These are phyloP conservation scores for Apiotrichum sp. DNA, from an alignment of 1,284 basidiomycete genomes.

Conservation along the genomic window DNA sequence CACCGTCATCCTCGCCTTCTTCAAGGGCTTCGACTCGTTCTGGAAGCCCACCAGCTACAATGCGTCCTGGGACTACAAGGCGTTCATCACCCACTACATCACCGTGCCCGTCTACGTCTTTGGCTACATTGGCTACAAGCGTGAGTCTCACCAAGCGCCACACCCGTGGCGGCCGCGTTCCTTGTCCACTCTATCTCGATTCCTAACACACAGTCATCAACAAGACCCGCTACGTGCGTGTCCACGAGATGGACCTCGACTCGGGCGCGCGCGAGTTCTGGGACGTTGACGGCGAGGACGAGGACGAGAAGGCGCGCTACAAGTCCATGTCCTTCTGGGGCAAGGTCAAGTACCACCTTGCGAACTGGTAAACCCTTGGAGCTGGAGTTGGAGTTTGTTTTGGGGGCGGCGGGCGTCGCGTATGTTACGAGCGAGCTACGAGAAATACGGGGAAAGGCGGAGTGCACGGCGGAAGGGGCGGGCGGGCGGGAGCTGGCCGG, in stretches of 20 bases:
- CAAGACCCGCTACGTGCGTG: conserved; percentile 53
- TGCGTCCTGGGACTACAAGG: conserved; percentile 45
- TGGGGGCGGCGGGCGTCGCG: too few species aligned
- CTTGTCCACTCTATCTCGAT: too few species aligned
- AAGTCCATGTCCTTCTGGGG: conserved; percentile 30
- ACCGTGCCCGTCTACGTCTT: conserved; percentile 52
- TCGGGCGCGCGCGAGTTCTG: conserved; percentile 61
- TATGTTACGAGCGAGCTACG: too few species aligned
- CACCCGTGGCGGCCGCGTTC: neutral
- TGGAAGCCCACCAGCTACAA: neutral
- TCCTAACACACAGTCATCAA: conserved; percentile 40
- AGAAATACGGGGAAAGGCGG: too few species aligned
- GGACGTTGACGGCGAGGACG: conserved; percentile 53
- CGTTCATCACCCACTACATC: conserved; percentile 56
- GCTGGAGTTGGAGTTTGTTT: too few species aligned
- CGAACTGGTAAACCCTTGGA: conserved; percentile 33
- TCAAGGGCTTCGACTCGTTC: conserved; percentile 63
- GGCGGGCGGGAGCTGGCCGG: neutral
- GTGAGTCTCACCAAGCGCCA: neutral
- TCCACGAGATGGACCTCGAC: conserved; percentile 58
- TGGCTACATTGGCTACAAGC: conserved; percentile 58
- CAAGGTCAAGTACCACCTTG: conserved; percentile 35
- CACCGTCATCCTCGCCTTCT: conserved; percentile 59
- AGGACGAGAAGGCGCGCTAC: conserved; percentile 20
- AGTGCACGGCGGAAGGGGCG: too few species aligned